A percentile compares a stretch with the other conserved stretches of the same genome.
Conservation (phyloP, 2,329 filamentous ascomycete genomes). For the Gaeumannomyces tritici region DNA sequence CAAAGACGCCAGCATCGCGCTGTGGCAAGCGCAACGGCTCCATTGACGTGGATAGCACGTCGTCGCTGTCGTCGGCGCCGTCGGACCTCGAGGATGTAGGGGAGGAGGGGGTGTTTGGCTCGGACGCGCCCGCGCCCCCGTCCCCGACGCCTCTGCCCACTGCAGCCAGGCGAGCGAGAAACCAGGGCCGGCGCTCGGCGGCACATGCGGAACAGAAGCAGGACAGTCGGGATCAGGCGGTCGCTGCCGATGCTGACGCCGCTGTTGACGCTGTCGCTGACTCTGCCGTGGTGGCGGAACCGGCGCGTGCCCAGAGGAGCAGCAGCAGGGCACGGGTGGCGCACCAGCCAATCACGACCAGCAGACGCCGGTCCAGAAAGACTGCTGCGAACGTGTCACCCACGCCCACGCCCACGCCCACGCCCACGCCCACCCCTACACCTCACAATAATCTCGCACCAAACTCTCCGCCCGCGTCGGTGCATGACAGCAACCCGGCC, state of each 20-base stretch:
- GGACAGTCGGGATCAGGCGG: neutral
- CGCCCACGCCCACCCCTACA: slow-evolving; percentile 12
- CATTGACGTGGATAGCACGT: slow-evolving; percentile 17
- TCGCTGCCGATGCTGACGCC: slow-evolving; percentile 1
- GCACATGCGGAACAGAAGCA: slow-evolving; percentile 1
- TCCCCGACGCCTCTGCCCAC: neutral
- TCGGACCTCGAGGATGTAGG: slow-evolving; percentile 12
- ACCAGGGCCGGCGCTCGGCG: slow-evolving; percentile 3
- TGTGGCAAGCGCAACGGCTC: slow-evolving; percentile 15
- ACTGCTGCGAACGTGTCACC: slow-evolving; percentile 14
- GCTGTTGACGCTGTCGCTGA: slow-evolving; percentile 1
- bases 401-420: slow-evolving; percentile 10
- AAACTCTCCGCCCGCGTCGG: slow-evolving; percentile 6
- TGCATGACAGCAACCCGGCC: slow-evolving; percentile 4
- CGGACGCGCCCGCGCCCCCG: neutral
- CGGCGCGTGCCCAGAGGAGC: slow-evolving; percentile 4
- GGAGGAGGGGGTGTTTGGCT: slow-evolving; percentile 7
- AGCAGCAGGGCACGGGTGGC: slow-evolving; percentile 9
- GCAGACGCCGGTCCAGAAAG: slow-evolving; percentile 18
- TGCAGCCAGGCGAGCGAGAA: neutral
- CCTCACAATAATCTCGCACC: slow-evolving; percentile 3
- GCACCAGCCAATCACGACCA: slow-evolving; percentile 16
- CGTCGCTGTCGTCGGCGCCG: slow-evolving; percentile 22
- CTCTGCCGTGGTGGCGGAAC: slow-evolving; percentile 1
- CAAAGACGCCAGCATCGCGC: slow-evolving; percentile 7